These are phyloP conservation scores for Neoascochyta sp. DNA, from an alignment of 2,329 filamentous ascomycete species.

Conservation along the genomic window DNA sequence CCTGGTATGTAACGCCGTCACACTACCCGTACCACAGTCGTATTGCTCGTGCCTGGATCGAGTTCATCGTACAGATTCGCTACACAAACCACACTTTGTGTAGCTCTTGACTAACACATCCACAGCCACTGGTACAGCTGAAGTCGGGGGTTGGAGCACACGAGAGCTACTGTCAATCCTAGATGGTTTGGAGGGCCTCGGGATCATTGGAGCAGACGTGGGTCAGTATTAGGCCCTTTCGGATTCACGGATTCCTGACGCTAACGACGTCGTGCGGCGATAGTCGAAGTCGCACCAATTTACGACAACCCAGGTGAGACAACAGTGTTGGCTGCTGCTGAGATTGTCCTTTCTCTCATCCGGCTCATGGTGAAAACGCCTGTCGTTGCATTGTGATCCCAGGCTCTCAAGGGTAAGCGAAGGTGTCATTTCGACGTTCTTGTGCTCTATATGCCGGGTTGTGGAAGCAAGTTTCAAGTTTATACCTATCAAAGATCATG, in stretches of 20 bases:
- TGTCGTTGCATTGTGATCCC: too few species aligned
- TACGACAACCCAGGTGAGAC: slow-evolving; percentile 60
- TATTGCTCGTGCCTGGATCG: too few species aligned
- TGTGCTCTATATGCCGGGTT: too few species aligned
- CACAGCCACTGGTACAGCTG: slow-evolving; percentile 55
- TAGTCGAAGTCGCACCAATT: slow-evolving; percentile 59
- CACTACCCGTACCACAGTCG: too few species aligned
- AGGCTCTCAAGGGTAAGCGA: too few species aligned
- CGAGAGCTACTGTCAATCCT: slow-evolving; percentile 57
- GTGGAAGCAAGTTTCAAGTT: too few species aligned
- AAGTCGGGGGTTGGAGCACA: slow-evolving; percentile 60
- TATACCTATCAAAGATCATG: too few species aligned
- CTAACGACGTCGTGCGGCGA: slow-evolving; percentile 3
- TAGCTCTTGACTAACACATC: slow-evolving; percentile 1
- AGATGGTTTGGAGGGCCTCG: slow-evolving; percentile 55
- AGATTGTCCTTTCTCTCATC: slow-evolving; percentile 51
- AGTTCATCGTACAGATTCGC: too few species aligned
- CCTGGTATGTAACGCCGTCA: too few species aligned
- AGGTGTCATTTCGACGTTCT: too few species aligned
- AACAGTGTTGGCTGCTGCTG: slow-evolving; percentile 54
- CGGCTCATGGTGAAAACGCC: slow-evolving; percentile 46
- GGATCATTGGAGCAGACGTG: slow-evolving; percentile 58
- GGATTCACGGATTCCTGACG: not conserved
- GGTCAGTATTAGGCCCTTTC: slow-evolving; percentile 28
- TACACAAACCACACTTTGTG: not conserved